Base-by-base conservation (phyloP, 1,284 basidiomycete species). In the Rhodotorula sp. region DNA sequence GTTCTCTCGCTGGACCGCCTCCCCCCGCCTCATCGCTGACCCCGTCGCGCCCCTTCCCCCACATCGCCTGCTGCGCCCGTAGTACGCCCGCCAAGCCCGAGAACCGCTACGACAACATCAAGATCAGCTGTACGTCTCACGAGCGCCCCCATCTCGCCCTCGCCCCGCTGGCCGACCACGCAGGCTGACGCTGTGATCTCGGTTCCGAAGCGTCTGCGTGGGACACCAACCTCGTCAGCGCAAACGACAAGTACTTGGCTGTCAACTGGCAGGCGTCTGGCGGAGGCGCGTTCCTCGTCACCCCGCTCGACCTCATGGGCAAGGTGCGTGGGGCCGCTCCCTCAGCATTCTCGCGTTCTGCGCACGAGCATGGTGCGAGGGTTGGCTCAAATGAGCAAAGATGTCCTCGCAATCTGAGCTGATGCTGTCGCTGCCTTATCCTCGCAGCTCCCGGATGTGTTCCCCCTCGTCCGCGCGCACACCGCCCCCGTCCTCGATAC, bases 161-260 rank as follows among this genome's bases (percentile, higher is more conserved):
- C 61, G 34, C 62, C 56, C 32, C 34, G 37, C 2, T 55, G 32
- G 36, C 66, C 56, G 50, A 39, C 50, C 34, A 15, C 27, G 21
- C 7, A 29, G 36, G 9, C 50, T 53, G 56, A 57, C 37, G 29
- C 53, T 13, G 32, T 34, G 53, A 32, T 29, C n/a, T 17, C 51
- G 10, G 15, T 13, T 13, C n/a, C n/a, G 13, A 60, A 57, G 46
- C 76, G 8, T 61, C 60, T 3, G 94, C 96, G 27, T 98, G 94
- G 94, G 96, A 99, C 82, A 98, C 96, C 59, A 97, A 98, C 82
- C 84, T 98, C 75, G 85, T 97, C 77, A 86, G 91, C 74, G 91
- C 91, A 3, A 74, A 71, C 32, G 77, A 92, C 90, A 86, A 88
- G 84, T 97, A 92, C 82, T 84, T 97, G 79, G 90, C 90, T 67